Base-by-base conservation (phyloP, 192 early-diverging fungal species). In the Rhizophagus clarus region DNA sequence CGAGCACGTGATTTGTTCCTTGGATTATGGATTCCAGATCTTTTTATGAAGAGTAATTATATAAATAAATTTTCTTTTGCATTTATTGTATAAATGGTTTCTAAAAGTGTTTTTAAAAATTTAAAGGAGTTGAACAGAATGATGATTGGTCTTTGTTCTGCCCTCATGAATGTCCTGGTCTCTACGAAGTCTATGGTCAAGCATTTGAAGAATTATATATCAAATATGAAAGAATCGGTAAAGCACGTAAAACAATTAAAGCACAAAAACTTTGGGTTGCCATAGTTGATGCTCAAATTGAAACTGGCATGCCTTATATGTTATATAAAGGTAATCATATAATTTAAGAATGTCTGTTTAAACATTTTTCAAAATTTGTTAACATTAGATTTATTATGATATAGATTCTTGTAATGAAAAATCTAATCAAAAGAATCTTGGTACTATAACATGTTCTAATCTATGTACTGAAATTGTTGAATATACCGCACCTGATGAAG, bases 381-480 rank as follows among this genome's bases (percentile, higher is more conserved):
- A 51, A 51, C 49, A 45, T 45, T 45, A 45, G 42, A 15, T 20
- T 51, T 51, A 20, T 20, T 20, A 51, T 20, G 0, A 51, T 51
- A 3, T 51, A 51, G 98, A 99, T 87, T 95, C 98, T 37, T 99
- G 98, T 90, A 99, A 99, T 87, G 89, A 94, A 86, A 99, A 99
- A 88, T 96, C 95, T 15, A 99, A 99, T 89, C 98, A 99, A 88
- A 95, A 98, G 87, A 98, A 99, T 87, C 87, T 99, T 61, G 98
- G 98, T 49, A 99, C 97, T 22, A 98, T 99, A 92, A 97, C 96
- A 85, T 99, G 96, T 89, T 93, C 91, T 77, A 99, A 99, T 85
- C 88, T 99, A 80, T 99, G 98, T 86, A 99, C 98, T 0, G 98
- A 99, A 81, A 97, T 99, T 86, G 94, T 99, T 62, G 93, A 99